Conservation (phyloP, 2,329 filamentous ascomycete species). For the Penicillium capsulatum region DNA sequence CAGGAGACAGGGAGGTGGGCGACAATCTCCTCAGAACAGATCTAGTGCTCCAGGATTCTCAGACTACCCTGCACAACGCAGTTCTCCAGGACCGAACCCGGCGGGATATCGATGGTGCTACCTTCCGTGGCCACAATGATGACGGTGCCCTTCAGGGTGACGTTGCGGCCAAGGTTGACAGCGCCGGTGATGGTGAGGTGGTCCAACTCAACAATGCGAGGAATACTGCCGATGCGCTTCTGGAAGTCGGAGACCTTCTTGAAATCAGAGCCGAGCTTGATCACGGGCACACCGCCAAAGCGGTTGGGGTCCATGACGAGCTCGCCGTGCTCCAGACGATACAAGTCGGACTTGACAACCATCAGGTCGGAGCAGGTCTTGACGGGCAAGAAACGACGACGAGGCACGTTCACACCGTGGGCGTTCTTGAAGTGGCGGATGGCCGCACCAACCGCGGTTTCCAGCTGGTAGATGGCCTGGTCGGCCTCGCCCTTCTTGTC, state of each 20-base stretch:
- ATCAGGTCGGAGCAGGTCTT: constrained; percentile 99
- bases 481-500: constrained; percentile 99
- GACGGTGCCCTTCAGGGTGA: constrained; percentile 93
- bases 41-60: constrained; percentile 64
- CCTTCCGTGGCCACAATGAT: constrained; percentile 98
- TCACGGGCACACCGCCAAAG: constrained; percentile 92
- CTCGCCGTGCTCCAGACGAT: constrained; percentile 97
- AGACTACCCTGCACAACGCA: constrained; percentile 97
- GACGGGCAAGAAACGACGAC: constrained; percentile 96
- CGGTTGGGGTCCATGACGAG: constrained; percentile 94
- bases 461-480: constrained; percentile 93
- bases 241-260: constrained; percentile 91
- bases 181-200: constrained; percentile 97
- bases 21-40: constrained; percentile 2
- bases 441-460: constrained; percentile 96
- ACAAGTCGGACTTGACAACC: constrained; percentile 99
- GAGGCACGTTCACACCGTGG: constrained; percentile 97
- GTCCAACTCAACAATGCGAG: constrained; percentile 49
- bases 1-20: background rate
- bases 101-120: constrained; percentile 95
- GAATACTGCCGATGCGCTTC: constrained; percentile 50
- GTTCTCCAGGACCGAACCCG: constrained; percentile 95
- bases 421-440: constrained; percentile 99
- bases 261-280: constrained; percentile 98
- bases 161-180: constrained; percentile 92